Conservation (phyloP, 768 basidiomycete genomes). For the Lactarius pseudohatsudake region DNA sequence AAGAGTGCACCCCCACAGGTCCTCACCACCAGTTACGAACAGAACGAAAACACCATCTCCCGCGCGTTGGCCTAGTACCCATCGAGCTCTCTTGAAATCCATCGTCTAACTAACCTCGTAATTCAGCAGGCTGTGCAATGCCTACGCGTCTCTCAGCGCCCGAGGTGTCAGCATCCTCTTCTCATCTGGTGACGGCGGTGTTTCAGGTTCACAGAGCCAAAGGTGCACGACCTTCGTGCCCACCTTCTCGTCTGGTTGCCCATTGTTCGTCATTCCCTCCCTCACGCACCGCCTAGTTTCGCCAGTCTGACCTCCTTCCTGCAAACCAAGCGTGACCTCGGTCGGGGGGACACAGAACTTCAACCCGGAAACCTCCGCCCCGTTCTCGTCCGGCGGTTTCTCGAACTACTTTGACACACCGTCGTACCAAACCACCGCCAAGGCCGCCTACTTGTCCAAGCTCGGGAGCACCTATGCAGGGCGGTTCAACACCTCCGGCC, state of each 20-base stretch:
- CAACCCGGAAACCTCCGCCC: constrained; percentile 35
- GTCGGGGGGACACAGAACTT: constrained; percentile 38
- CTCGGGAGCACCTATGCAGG: constrained; percentile 36
- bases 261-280: constrained; percentile 33
- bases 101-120: not conserved
- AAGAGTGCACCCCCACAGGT: constrained; percentile 24
- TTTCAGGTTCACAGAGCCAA: constrained; percentile 35
- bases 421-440: constrained; percentile 42
- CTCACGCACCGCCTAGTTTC: not conserved
- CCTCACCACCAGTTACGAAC: constrained; percentile 38
- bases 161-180: constrained; percentile 41
- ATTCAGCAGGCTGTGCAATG: constrained; percentile 37
- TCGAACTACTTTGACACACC: constrained; percentile 37
- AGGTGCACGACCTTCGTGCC: constrained; percentile 37
- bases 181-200: constrained; percentile 42
- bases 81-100: not conserved
- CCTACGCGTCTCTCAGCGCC: constrained; percentile 39
- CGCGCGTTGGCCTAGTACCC: constrained; percentile 34
- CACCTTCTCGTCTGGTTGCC: constrained; percentile 40
- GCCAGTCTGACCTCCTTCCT: not conserved
- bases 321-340: constrained; percentile 35
- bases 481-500: constrained; percentile 39
- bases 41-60: constrained; percentile 34
- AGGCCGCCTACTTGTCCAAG: constrained; percentile 39
- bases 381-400: constrained; percentile 40